Conservation (phyloP, 2,329 filamentous ascomycete genomes). For the Pseudocercospora fuligena region DNA sequence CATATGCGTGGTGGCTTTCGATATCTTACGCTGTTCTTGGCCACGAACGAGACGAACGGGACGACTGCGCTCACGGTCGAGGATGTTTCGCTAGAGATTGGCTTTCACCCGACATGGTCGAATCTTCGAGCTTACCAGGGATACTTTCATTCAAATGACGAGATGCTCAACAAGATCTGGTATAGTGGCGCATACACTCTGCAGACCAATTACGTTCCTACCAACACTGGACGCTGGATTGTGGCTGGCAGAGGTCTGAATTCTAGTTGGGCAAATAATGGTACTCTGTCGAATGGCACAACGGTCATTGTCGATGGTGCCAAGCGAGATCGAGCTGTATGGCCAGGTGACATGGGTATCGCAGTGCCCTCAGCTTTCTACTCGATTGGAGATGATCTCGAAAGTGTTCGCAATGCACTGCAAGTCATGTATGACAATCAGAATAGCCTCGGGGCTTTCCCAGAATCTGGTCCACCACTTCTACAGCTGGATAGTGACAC, state of each 20-base stretch:
- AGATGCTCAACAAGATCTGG: constrained; percentile 62
- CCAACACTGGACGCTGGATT: constrained; percentile 41
- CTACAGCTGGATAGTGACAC: constrained; percentile 48
- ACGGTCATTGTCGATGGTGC: constrained; percentile 47
- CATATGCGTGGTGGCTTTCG: constrained; percentile 59
- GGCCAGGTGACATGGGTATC: constrained; percentile 58
- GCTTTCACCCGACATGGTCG: constrained; percentile 57
- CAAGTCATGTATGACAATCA: constrained; percentile 54
- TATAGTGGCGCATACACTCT: constrained; percentile 56
- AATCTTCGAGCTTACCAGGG: constrained; percentile 46
- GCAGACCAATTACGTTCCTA: constrained; percentile 45
- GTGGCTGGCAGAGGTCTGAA: constrained; percentile 5
- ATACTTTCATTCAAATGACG: constrained; percentile 44
- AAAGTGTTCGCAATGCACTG: constrained; percentile 54
- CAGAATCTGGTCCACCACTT: constrained; percentile 48
- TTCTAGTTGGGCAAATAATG: constrained; percentile 43
- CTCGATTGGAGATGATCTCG: constrained; percentile 44
- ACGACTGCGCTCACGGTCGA: constrained; percentile 43
- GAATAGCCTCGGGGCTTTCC: constrained; percentile 44
- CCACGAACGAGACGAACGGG: constrained; percentile 39
- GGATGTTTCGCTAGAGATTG: constrained; percentile 50
- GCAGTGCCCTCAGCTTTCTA: constrained; percentile 51
- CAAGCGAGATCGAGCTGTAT: constrained; percentile 46
- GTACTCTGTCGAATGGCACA: constrained; percentile 39
- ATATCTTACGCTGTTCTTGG: constrained; percentile 56